Evolutionary conservation across 2,329 filamentous ascomycete genomes (phyloP).

Genomic region (Phyllosticta ampelicida): DNA sequence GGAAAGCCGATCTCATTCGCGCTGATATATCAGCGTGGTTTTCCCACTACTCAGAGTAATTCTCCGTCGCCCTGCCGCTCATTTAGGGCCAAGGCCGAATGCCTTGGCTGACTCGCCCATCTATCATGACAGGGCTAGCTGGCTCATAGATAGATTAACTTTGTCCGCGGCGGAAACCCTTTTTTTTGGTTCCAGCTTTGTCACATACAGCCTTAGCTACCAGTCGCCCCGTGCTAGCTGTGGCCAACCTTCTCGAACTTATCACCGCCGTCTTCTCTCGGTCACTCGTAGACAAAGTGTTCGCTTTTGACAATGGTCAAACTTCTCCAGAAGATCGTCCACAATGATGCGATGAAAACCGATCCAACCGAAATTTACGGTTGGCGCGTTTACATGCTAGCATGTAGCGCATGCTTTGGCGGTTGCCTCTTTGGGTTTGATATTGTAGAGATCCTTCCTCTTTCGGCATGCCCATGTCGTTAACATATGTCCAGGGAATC

Average conservation of each 20-base stretch:
- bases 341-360: constrained; percentile 59
- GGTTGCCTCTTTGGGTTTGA: constrained; percentile 58
- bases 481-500: constrained; percentile 24
- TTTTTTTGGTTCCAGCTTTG: not conserved
- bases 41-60: not conserved
- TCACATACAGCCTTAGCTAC: not conserved
- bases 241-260: not conserved
- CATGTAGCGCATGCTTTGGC: constrained; percentile 57
- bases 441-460: constrained; percentile 31
- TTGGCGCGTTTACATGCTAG: constrained; percentile 56
- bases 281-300: not conserved
- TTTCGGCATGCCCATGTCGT: too few relatives aligned
- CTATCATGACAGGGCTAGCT: not conserved
- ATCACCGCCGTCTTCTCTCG: not conserved
- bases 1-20: not conserved
- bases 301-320: not conserved
- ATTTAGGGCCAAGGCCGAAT: not conserved
- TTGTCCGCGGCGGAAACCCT: not conserved
- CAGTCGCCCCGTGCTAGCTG: not conserved
- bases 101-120: not conserved
- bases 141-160: not conserved
- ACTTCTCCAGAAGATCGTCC: constrained; percentile 47
- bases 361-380: constrained; percentile 60
- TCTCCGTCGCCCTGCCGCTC: not conserved
- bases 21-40: not conserved